Base-by-base conservation (phyloP, 495 filamentous ascomycete species). In the Penicillium verhagenii region DNA sequence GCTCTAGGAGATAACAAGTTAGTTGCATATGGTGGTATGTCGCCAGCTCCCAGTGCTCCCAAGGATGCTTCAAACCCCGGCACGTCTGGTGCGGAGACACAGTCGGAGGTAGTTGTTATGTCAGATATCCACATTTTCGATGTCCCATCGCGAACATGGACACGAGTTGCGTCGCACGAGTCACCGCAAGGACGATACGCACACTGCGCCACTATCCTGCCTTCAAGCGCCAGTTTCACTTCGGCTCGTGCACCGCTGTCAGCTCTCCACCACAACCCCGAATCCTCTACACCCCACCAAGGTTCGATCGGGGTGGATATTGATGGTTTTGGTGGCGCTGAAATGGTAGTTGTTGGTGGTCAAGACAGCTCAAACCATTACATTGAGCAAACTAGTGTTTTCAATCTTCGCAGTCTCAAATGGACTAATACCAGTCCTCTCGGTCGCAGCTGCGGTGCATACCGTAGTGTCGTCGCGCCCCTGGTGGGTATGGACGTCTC, bases 21-120 rank as follows among this genome's bases (percentile, higher is more conserved):
- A 61, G 94, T 98, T 2, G 96, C 92, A 70, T 98, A 96, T 73
- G 94, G 94, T 42, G 94, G 94, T 43, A 98, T 98, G 94, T 96
- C 93, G 6, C 93, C 92, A 11, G 84, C 85, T 4, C 73, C 82
- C 6, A 75, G 68, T 39, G 53, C 74, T 35, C 56, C 59, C 61
- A 79, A 69, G 58, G 84, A 70, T 55, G 56, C 66, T 37, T 54
- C 62, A 63, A 76, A 49, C 67, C 69, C 64, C 45, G 67, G 52
- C 61, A 74, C 47, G 59, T 57, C 49, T 46, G 71, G 79, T 0
- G 78, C 82, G 56, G 91, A 93, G 43, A 72, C 84, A 23, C 90
- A 94, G 58, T 85, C 90, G 23, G 94, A 97, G 68, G 89, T 97
- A 7, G 86, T 93, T 5, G 94, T 98, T 50, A 96, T 97, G 91